Evolutionary conservation across 2,329 filamentous ascomycete species (phyloP).

Genomic region (Septoria linicola): DNA sequence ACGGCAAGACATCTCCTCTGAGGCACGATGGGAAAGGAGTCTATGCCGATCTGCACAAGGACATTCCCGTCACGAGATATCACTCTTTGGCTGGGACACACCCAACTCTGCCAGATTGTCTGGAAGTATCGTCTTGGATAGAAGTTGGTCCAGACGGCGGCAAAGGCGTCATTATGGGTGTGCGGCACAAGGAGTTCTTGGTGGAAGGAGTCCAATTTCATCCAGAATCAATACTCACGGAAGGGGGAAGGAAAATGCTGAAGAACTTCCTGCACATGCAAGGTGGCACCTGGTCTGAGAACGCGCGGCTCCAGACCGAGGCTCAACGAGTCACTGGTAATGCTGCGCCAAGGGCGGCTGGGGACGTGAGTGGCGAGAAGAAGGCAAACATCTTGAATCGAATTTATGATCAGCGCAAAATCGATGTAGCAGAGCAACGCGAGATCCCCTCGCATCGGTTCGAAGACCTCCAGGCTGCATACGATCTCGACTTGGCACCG

Average conservation of each 20-base stretch:
- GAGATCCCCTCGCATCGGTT: slow-evolving; percentile 79
- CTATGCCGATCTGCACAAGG: slow-evolving; percentile 75
- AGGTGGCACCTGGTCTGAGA: slow-evolving; percentile 88
- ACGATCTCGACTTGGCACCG: slow-evolving; percentile 79
- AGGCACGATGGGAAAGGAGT: slow-evolving; percentile 90
- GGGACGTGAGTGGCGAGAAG: slow-evolving; percentile 46
- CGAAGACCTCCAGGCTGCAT: slow-evolving; percentile 80
- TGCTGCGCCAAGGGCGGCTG: slow-evolving; percentile 35
- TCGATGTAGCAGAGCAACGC: slow-evolving; percentile 76
- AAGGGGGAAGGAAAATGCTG: slow-evolving; percentile 83
- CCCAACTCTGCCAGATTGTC: slow-evolving; percentile 75
- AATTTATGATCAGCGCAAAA: slow-evolving; percentile 81
- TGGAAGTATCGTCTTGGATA: slow-evolving; percentile 92
- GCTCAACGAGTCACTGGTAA: slow-evolving; percentile 38
- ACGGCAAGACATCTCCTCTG: slow-evolving; percentile 92
- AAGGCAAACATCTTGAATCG: slow-evolving; percentile 84
- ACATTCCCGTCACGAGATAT: slow-evolving; percentile 86
- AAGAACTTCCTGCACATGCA: slow-evolving; percentile 86
- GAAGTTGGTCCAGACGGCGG: slow-evolving; percentile 69
- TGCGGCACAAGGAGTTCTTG: slow-evolving; percentile 85
- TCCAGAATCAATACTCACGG: slow-evolving; percentile 93
- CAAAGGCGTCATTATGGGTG: slow-evolving; percentile 91
- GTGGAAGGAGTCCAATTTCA: slow-evolving; percentile 99
- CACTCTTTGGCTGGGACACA: slow-evolving; percentile 94
- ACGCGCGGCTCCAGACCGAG: slow-evolving; percentile 55